phyloP scores from a whole-genome alignment of 2,329 filamentous ascomycete genomes.

The Chlorencoelia australis region DNA sequence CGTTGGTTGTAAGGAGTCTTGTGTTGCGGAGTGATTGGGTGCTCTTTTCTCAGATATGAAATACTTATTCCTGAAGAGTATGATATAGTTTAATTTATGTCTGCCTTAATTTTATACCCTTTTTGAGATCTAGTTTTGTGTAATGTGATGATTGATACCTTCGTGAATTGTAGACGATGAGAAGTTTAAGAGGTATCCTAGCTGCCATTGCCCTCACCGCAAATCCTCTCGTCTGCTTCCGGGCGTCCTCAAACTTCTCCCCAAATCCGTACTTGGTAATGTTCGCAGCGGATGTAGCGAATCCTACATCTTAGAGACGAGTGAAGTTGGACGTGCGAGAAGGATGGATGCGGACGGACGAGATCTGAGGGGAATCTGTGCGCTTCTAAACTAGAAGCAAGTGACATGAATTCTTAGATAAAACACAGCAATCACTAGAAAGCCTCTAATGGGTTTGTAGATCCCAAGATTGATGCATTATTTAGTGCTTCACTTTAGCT shows the following conservation, averaged over 20 bases:
- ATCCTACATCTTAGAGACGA: slow-evolving; percentile 71
- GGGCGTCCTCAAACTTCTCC: slow-evolving; percentile 66
- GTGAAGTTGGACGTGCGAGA: slow-evolving; percentile 68
- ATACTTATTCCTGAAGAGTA: background rate
- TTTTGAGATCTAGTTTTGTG: background rate
- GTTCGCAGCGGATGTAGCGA: slow-evolving; percentile 54
- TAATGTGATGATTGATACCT: background rate
- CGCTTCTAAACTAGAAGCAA: too few relatives aligned
- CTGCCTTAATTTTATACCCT: background rate
- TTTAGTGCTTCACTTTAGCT: too few relatives aligned
- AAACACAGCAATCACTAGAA: too few relatives aligned
- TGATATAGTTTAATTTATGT: background rate
- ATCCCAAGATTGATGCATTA: too few relatives aligned
- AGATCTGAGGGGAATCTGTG: too few relatives aligned
- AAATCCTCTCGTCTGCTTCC: slow-evolving; percentile 72
- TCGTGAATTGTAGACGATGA: background rate
- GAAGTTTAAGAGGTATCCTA: background rate
- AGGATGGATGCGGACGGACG: slow-evolving; percentile 78
- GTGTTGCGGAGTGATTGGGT: background rate
- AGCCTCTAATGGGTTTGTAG: too few relatives aligned
- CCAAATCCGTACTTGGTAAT: slow-evolving; percentile 43
- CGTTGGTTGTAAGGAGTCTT: slow-evolving; percentile 1
- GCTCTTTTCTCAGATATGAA: background rate
- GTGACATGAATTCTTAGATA: too few relatives aligned
- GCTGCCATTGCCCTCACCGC: too few relatives aligned